These are phyloP conservation scores for Cercospora sp. DNA, from an alignment of 2,329 filamentous ascomycete species.

Conservation along the genomic window DNA sequence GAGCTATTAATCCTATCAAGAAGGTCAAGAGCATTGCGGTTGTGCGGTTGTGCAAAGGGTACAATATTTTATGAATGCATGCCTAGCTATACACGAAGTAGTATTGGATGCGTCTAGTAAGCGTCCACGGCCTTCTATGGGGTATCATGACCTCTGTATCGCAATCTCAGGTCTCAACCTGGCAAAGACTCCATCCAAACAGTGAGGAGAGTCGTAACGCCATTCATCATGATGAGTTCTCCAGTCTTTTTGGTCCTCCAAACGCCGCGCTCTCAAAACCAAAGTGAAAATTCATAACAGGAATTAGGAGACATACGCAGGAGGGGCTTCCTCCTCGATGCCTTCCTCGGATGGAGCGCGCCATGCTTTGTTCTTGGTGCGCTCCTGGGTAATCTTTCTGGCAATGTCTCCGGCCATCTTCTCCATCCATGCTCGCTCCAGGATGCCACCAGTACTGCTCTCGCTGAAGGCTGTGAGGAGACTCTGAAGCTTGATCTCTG, in stretches of 20 bases:
- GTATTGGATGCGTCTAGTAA: background rate
- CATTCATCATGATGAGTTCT: slow-evolving; percentile 1
- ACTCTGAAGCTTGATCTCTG: slow-evolving; percentile 26
- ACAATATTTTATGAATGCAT: background rate
- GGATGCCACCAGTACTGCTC: slow-evolving; percentile 53
- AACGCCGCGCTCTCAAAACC: slow-evolving; percentile 8
- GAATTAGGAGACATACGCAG: slow-evolving; percentile 39
- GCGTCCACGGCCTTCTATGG: background rate
- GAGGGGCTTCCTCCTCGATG: slow-evolving; percentile 35
- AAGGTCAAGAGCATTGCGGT: background rate
- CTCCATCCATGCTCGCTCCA: slow-evolving; percentile 82
- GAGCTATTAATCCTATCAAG: background rate
- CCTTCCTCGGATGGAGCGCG: slow-evolving; percentile 20
- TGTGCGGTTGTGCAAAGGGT: background rate
- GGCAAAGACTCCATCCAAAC: background rate
- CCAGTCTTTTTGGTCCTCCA: background rate
- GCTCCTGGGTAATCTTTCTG: slow-evolving; percentile 82
- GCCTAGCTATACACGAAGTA: background rate
- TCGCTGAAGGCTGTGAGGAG: slow-evolving; percentile 29
- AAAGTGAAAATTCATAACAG: background rate
- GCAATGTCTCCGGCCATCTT: slow-evolving; percentile 95
- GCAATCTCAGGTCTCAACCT: background rate
- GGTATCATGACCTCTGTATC: background rate
- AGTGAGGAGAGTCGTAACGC: slow-evolving; percentile 12
- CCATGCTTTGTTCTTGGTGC: slow-evolving; percentile 47